These are phyloP conservation scores for Larix kaempferi DNA, from an alignment of 75 land plant species.

Conservation along the genomic window DNA sequence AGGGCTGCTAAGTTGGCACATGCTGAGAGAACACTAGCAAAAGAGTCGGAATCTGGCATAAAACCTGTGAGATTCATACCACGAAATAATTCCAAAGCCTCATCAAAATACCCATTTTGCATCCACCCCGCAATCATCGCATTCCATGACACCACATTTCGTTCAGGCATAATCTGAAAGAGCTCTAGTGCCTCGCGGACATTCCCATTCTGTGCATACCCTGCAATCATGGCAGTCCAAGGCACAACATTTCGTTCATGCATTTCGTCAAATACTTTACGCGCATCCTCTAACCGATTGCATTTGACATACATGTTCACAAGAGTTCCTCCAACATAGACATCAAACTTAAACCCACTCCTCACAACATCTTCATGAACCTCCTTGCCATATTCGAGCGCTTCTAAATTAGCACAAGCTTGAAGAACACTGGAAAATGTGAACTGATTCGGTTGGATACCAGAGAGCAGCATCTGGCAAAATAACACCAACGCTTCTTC, in stretches of 20 bases:
- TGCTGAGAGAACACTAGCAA: constrained; percentile 38
- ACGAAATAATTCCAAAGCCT: constrained; percentile 31
- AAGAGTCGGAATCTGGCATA: constrained; percentile 33
- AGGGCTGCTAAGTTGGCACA: constrained; percentile 15
- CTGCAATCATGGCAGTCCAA: no score
- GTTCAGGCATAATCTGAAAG: constrained; percentile 14
- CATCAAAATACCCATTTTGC: constrained; percentile 32
- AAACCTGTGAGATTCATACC: constrained; percentile 27
- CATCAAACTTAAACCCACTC: no score
- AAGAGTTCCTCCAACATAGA: constrained; percentile 11
- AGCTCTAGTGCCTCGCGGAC: no score
- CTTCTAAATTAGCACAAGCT: no score
- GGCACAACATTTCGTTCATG: no score
- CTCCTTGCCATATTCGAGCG: no score
- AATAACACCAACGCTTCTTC: no score
- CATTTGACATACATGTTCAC: constrained; percentile 40
- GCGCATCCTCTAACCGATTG: constrained; percentile 33
- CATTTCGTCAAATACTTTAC: constrained; percentile 37
- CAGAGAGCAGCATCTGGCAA: no score
- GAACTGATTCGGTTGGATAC: no score
- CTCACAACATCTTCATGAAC: no score
- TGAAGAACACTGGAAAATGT: constrained; percentile 18
- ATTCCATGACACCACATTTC: constrained; percentile 61
- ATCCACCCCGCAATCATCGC: constrained; percentile 63
- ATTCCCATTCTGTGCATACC: no score